These are phyloP conservation scores for Citrus inodora DNA, from an alignment of 345 rosid species.

Conservation along the genomic window DNA sequence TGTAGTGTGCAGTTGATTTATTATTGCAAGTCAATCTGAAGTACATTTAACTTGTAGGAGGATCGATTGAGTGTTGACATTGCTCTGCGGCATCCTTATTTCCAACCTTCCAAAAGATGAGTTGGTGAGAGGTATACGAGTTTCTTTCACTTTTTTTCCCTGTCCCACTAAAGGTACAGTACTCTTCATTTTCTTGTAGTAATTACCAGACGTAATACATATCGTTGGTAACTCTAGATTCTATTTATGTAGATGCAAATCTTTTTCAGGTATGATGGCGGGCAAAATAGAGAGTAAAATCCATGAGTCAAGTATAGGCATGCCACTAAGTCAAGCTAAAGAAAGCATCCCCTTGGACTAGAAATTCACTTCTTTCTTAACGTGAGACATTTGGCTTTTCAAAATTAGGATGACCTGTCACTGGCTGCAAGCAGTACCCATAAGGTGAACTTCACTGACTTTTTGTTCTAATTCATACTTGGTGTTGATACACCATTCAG, in stretches of 20 bases:
- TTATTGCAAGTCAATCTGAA: not conserved
- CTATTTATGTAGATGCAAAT: not conserved
- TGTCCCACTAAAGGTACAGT: not conserved
- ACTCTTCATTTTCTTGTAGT: not conserved
- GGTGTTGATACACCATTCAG: not conserved
- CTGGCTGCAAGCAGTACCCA: not conserved
- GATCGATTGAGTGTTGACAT: conserved; percentile 65
- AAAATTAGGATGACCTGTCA: not conserved
- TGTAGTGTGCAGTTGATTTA: not conserved
- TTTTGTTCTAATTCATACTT: not conserved
- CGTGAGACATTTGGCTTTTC: not conserved
- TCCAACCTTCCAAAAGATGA: conserved; percentile 39
- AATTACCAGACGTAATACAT: not conserved
- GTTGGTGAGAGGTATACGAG: not conserved
- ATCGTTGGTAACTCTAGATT: not conserved
- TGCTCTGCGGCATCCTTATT: conserved; percentile 84
- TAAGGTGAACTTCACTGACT: not conserved
- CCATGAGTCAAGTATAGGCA: not conserved
- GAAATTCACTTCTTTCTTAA: not conserved
- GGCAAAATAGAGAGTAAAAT: not conserved
- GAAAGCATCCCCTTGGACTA: not conserved
- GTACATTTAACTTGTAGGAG: conserved; percentile 39
- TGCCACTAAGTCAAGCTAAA: not conserved
- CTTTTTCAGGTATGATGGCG: not conserved
- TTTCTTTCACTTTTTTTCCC: not conserved